These are phyloP conservation scores for Neurospora sp. DNA, from an alignment of 495 filamentous ascomycete genomes.

Conservation along the genomic window DNA sequence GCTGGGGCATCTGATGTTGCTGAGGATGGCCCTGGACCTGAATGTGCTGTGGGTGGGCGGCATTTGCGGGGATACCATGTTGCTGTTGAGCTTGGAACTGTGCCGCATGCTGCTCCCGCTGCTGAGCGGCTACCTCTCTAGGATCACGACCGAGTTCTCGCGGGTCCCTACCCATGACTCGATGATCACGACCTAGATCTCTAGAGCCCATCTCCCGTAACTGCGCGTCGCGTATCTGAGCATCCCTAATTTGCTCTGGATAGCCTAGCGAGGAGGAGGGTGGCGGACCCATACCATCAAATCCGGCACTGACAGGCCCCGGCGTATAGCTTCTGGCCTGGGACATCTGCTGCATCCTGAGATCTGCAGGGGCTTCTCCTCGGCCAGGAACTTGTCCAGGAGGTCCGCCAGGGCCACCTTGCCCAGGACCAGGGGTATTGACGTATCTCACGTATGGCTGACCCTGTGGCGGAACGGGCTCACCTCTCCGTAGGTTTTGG, in stretches of 20 bases:
- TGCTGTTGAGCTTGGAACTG: not conserved
- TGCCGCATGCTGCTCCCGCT: not conserved
- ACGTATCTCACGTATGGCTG: conserved; percentile 19
- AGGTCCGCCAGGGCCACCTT: not conserved
- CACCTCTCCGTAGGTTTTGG: conserved; percentile 3
- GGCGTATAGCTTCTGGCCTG: conserved; percentile 21
- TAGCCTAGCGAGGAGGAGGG: conserved; percentile 9
- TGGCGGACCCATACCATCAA: conserved; percentile 17
- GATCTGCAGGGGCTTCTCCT: not conserved
- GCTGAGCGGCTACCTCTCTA: not conserved
- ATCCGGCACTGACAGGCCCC: conserved; percentile 2
- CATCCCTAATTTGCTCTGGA: conserved; percentile 5
- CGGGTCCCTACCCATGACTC: conserved; percentile 11
- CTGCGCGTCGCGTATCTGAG: conserved; percentile 4
- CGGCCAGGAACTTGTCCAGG: not conserved
- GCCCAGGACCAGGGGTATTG: conserved; percentile 19
- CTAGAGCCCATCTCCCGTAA: not conserved
- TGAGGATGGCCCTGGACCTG: not conserved
- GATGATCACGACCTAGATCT: conserved; percentile 6
- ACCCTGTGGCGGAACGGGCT: conserved; percentile 20
- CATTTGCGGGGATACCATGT: not conserved
- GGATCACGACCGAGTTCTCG: conserved; percentile 1
- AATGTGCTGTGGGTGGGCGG: not conserved
- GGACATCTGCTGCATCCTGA: conserved; percentile 6
- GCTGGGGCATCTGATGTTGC: not conserved